Conservation (phyloP, 352 stramenopile genomes). For the Blastocystis sp. region DNA sequence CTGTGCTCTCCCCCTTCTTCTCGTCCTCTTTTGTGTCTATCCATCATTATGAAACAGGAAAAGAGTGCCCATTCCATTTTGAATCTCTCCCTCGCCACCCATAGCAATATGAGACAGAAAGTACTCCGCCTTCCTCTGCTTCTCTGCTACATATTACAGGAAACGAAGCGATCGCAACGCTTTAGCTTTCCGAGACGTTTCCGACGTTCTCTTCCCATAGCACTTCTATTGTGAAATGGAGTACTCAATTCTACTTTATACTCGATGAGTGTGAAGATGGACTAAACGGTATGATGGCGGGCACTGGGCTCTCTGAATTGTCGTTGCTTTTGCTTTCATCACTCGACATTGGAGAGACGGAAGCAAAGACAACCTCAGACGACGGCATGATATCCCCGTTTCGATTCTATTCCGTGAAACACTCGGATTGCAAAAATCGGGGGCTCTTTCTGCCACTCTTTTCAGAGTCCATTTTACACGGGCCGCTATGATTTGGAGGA, state of each 20-base stretch:
- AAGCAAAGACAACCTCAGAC: no score
- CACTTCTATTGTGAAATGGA: neutral
- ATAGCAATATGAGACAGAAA: constrained; percentile 63
- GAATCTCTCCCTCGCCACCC: constrained; percentile 60
- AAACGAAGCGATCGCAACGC: neutral
- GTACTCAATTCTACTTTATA: neutral
- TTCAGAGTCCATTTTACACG: no score
- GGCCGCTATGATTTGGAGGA: no score
- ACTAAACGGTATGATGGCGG: no score
- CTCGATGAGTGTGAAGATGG: no score
- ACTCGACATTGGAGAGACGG: no score
- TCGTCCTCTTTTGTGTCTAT: neutral
- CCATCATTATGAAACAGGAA: neutral
- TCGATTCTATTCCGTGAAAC: no score
- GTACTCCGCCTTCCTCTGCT: constrained; percentile 8
- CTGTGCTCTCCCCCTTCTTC: neutral
- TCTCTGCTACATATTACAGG: constrained; percentile 1
- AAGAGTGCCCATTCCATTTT: neutral
- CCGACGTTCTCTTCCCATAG: neutral
- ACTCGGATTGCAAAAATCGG: no score
- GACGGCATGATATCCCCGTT: no score
- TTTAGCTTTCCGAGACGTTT: neutral
- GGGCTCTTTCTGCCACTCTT: no score
- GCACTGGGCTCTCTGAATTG: no score
- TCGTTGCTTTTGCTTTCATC: no score